Percentiles rank a stretch among this genome's conserved stretches.
phyloP scores from a whole-genome alignment of 129 eudicot genomes.

The Escallonia herrerae region DNA sequence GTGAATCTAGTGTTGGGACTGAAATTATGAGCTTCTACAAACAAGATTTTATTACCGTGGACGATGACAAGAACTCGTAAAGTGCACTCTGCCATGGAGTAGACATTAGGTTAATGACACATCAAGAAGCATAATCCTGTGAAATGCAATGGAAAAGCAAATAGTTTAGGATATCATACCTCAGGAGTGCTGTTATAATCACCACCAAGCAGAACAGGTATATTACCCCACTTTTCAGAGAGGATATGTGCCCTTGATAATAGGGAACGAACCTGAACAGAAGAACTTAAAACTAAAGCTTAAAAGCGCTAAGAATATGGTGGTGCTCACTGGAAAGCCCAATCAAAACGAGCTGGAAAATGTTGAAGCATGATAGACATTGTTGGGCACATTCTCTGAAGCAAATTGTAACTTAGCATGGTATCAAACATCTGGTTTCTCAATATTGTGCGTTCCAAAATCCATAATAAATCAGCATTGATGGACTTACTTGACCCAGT shows the following conservation, averaged over 20 bases:
- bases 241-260: conserved; percentile 25
- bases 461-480: no score
- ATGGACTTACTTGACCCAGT: conserved; percentile 33
- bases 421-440: no score
- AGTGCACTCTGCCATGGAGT: conserved; percentile 30
- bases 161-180: conserved; percentile 17
- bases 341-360: background rate
- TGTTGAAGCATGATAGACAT: no score
- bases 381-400: no score
- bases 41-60: conserved; percentile 17
- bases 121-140: background rate
- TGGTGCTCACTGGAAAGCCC: background rate
- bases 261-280: conserved; percentile 24
- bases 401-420: no score
- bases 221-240: conserved; percentile 33
- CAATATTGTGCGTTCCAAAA: no score
- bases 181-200: conserved; percentile 40
- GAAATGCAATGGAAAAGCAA: background rate
- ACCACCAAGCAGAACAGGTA: conserved; percentile 40
- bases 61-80: conserved; percentile 25
- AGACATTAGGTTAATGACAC: background rate
- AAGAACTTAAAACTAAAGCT: background rate
- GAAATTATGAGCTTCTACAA: background rate
- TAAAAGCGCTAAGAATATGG: background rate
- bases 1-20: background rate